phyloP scores from a whole-genome alignment of 805 yeast species.

The Monosporozyma aquatica region DNA sequence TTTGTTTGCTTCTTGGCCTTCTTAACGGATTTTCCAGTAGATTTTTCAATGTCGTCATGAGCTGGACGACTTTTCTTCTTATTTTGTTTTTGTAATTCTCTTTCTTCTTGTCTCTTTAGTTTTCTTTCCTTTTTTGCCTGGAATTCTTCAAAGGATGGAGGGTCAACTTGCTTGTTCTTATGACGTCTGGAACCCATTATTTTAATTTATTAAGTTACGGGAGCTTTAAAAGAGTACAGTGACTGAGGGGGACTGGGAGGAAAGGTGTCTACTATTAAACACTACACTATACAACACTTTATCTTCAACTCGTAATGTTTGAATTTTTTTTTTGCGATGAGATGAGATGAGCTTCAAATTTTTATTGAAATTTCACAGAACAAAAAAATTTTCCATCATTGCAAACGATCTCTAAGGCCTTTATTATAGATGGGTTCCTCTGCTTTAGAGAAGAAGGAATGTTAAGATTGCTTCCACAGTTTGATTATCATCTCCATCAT shows the following conservation, averaged over 20 bases:
- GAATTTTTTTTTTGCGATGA: constrained; percentile 12
- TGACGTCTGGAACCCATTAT: constrained; percentile 92
- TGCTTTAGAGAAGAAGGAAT: too few species aligned
- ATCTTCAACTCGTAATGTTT: too few species aligned
- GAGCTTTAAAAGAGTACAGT: too few species aligned
- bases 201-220: too few species aligned
- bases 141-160: constrained; percentile 83
- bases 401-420: constrained; percentile 1
- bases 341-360: constrained; percentile 8
- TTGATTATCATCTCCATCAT: background rate
- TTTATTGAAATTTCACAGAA: background rate
- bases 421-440: too few species aligned
- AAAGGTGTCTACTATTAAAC: too few species aligned
- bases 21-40: constrained; percentile 10
- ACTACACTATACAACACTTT: too few species aligned
- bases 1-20: constrained; percentile 13
- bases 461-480: too few species aligned
- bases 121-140: constrained; percentile 39
- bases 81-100: constrained; percentile 14
- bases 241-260: too few species aligned
- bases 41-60: constrained; percentile 10
- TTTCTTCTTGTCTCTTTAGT: constrained; percentile 31
- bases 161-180: constrained; percentile 85
- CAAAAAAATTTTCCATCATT: constrained; percentile 10
- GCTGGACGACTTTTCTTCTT: constrained; percentile 16